Evolutionary conservation across 345 rosid genomes (phyloP).

Genomic region (Acer saccharum): DNA sequence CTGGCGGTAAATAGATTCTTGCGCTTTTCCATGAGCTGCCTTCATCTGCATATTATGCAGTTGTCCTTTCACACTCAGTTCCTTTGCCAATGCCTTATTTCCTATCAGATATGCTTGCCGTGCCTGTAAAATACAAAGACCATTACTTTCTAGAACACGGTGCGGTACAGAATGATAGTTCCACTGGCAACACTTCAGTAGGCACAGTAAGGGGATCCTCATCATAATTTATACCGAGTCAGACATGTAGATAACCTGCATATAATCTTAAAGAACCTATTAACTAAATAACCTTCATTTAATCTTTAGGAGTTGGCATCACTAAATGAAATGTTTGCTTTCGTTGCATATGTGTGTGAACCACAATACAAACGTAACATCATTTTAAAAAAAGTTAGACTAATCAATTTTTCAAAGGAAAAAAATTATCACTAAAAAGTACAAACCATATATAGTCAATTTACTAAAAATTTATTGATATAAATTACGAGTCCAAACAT

Average conservation of each 20-base stretch:
- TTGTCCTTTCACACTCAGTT: constrained; percentile 91
- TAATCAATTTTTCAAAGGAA: not conserved
- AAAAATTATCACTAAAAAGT: not conserved
- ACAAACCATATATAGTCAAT: not conserved
- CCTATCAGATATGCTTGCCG: constrained; percentile 88
- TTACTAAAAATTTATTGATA: not conserved
- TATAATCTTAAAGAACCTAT: not conserved
- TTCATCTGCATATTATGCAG: constrained; percentile 91
- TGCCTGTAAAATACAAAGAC: constrained; percentile 54
- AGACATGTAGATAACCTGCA: not conserved
- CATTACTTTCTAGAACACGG: constrained; percentile 4
- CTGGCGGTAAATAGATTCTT: constrained; percentile 88
- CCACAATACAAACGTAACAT: not conserved
- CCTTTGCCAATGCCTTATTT: constrained; percentile 92
- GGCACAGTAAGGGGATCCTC: not conserved
- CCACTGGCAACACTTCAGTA: not conserved
- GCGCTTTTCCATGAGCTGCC: constrained; percentile 96
- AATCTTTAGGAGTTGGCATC: not conserved
- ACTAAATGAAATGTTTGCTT: not conserved
- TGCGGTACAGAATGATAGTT: not conserved
- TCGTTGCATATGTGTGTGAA: not conserved
- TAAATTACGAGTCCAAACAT: not conserved
- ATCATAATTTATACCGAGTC: not conserved
- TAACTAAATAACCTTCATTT: not conserved
- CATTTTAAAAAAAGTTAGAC: not conserved